These are phyloP conservation scores for Ogataea paradorogensis DNA, from an alignment of 805 yeast species.

Conservation along the genomic window DNA sequence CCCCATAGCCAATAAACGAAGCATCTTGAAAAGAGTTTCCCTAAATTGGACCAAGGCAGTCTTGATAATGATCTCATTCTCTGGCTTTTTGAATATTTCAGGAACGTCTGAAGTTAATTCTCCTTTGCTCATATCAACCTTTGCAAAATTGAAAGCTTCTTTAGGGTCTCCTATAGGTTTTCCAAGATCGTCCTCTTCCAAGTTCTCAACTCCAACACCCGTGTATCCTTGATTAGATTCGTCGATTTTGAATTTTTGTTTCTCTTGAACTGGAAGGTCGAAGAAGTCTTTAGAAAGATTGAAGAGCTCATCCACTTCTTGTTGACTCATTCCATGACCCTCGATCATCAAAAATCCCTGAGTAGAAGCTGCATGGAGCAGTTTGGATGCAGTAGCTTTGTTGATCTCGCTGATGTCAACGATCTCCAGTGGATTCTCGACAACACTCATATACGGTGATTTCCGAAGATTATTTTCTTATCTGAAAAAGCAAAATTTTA, in stretches of 20 bases:
- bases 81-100: slow-evolving; percentile 42
- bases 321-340: slow-evolving; percentile 45
- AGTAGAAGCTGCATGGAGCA: slow-evolving; percentile 50
- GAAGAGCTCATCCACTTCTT: slow-evolving; percentile 38
- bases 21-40: slow-evolving; percentile 45
- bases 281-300: slow-evolving; percentile 28
- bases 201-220: slow-evolving; percentile 42
- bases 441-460: slow-evolving; percentile 5
- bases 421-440: slow-evolving; percentile 48
- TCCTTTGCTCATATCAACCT: slow-evolving; percentile 51
- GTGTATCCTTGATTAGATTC: slow-evolving; percentile 46
- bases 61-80: slow-evolving; percentile 41
- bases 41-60: slow-evolving; percentile 45
- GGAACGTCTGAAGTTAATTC: slow-evolving; percentile 44
- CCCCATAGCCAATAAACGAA: slow-evolving; percentile 59
- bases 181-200: slow-evolving; percentile 35
- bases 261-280: slow-evolving; percentile 47
- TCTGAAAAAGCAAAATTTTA: not conserved
- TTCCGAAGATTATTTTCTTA: not conserved
- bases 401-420: slow-evolving; percentile 52
- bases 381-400: slow-evolving; percentile 44
- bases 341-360: slow-evolving; percentile 52
- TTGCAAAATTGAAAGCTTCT: slow-evolving; percentile 62
- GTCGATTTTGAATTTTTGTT: slow-evolving; percentile 48
- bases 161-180: slow-evolving; percentile 47